Base-by-base conservation (phyloP, 2,329 filamentous ascomycete genomes). In the Incumbomyces delicatus region DNA sequence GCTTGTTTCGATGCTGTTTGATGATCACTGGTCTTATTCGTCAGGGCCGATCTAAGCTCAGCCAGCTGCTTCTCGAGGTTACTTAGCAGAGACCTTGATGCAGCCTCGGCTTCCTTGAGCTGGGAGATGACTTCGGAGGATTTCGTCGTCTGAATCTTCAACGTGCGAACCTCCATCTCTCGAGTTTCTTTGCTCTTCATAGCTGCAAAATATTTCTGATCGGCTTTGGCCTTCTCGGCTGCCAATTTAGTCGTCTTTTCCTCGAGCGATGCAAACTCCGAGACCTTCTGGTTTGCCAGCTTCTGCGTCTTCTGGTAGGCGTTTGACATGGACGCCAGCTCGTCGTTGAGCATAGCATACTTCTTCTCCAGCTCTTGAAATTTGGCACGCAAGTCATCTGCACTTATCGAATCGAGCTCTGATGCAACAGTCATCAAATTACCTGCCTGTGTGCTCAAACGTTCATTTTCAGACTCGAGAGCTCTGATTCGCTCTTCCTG, bases 131-230 rank as follows among this genome's bases (percentile, higher is more conserved):
- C 94, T 62, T 96, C 92, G 0, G 87, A 88, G 48, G 86, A 94
- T 67, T 94, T 94, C 40, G 78, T 75, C 60, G 90, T 94, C 63
- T 96, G 89, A 51, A 80, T 75, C 50, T 87, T 81, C 48, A 95
- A 70, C 2, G 82, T 77, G 56, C 85, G 77, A 39, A 94, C 82
- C 66, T 96, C 90, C 49, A 78, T 75, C 48, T 88, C 83, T 42
- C 87, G 77, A 37, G 85, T 82, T 60, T 96, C 90, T 60, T 90
- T 94, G 56, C 89, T 84, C 63, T 95, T 95, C 74, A 94, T 88
- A 7, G 89, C 87, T 1, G 86, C 87, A 64, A 96, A 96, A 63
- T 94, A 98, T 66, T 96, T 96, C 61, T 96, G 90, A 60, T 98
- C 92, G 1, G 90, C 90, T 66, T 95, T 96, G 54, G 83, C 81